phyloP scores from a whole-genome alignment of 345 rosid genomes.

The Cochlearia excelsa region DNA sequence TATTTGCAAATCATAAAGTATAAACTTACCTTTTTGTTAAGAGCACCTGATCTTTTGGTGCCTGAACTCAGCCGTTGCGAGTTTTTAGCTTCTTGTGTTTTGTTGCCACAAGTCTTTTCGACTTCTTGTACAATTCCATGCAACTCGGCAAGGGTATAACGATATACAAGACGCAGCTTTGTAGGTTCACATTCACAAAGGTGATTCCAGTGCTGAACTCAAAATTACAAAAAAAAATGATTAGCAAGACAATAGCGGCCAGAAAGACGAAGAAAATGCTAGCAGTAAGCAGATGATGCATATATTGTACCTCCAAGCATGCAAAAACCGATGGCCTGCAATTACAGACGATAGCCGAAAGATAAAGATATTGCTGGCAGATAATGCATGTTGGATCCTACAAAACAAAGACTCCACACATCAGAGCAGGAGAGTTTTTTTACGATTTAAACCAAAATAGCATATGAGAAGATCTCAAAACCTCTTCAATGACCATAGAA shows the following conservation, averaged over 20 bases:
- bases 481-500: constrained; percentile 90
- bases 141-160: constrained; percentile 74
- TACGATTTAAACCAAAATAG: no score
- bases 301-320: constrained; percentile 69
- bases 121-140: constrained; percentile 46
- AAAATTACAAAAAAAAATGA: background rate
- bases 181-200: constrained; percentile 84
- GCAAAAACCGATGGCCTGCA: constrained; percentile 82
- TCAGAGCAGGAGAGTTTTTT: background rate
- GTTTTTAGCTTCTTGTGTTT: constrained; percentile 37
- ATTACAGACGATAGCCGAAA: constrained; percentile 70
- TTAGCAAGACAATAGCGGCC: no score
- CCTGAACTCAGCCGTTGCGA: constrained; percentile 40
- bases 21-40: constrained; percentile 59
- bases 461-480: constrained; percentile 14
- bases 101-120: constrained; percentile 40
- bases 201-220: constrained; percentile 81
- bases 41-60: constrained; percentile 40
- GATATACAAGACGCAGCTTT: constrained; percentile 66
- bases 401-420: constrained; percentile 31
- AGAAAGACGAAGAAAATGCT: no score
- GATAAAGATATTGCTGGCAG: constrained; percentile 85
- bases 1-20: constrained; percentile 5
- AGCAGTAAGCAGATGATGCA: no score
- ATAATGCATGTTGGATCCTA: constrained; percentile 90